A percentile compares a stretch with the other conserved stretches of the same genome.
These are phyloP conservation scores for Magnolia sinica DNA, from an alignment of 164 flowering plant species.

Conservation along the genomic window DNA sequence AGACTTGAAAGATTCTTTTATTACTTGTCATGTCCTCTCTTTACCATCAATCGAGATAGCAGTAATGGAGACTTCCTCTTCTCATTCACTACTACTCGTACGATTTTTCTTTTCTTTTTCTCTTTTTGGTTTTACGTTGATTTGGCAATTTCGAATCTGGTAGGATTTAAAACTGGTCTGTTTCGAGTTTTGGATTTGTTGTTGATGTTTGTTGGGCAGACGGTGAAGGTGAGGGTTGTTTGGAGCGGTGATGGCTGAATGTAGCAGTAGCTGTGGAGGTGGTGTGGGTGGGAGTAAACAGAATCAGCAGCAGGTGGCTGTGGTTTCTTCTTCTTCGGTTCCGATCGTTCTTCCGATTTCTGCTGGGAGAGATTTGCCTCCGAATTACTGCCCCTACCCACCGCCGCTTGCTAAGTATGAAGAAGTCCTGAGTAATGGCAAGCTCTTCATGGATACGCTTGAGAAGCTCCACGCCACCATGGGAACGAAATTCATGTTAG, in stretches of 20 bases:
- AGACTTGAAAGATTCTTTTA: neutral
- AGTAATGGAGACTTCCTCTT: neutral
- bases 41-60: neutral
- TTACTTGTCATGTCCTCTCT: neutral
- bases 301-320: neutral
- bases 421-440: conserved; percentile 44
- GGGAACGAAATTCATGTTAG: conserved; percentile 84
- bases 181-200: neutral
- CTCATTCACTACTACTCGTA: too few relatives aligned
- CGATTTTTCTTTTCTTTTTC: neutral
- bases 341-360: neutral
- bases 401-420: conserved; percentile 55
- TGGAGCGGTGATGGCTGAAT: neutral
- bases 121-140: neutral
- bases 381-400: conserved; percentile 36
- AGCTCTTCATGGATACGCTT: conserved; percentile 59
- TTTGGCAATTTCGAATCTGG: neutral
- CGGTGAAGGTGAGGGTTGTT: neutral
- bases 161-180: neutral
- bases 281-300: neutral
- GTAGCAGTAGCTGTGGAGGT: neutral
- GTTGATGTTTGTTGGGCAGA: neutral
- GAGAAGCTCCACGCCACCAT: conserved; percentile 66
- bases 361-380: neutral
- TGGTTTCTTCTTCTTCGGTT: neutral